phyloP scores from a whole-genome alignment of 164 flowering plant species.

The Houttuynia cordata region DNA sequence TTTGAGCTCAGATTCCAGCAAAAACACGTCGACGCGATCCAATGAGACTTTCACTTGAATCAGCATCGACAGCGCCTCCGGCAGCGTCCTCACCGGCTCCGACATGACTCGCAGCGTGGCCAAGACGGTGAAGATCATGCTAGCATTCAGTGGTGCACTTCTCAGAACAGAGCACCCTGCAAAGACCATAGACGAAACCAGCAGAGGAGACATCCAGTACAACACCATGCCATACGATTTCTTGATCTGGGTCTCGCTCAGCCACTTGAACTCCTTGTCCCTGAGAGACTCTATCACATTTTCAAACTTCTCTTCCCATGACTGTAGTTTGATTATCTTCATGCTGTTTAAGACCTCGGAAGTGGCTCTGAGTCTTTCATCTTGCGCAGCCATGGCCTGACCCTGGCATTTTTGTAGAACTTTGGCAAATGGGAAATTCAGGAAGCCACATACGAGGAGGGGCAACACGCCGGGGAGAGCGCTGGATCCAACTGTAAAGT shows the following conservation, averaged over 20 bases:
- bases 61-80: conserved; percentile 48
- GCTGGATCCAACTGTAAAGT: conserved; percentile 46
- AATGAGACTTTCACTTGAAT: conserved; percentile 74
- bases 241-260: conserved; percentile 29
- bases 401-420: conserved; percentile 40
- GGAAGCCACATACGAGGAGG: conserved; percentile 38
- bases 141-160: conserved; percentile 51
- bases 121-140: conserved; percentile 66
- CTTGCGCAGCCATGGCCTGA: conserved; percentile 55
- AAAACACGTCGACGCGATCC: conserved; percentile 43
- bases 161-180: conserved; percentile 35
- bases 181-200: conserved; percentile 60
- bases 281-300: conserved; percentile 36
- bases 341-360: conserved; percentile 81
- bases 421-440: conserved; percentile 69
- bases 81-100: conserved; percentile 65
- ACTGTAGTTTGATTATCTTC: conserved; percentile 77
- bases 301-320: conserved; percentile 86
- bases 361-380: conserved; percentile 53
- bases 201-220: conserved; percentile 75
- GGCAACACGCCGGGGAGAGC: conserved; percentile 57
- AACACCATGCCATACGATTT: conserved; percentile 32
- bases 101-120: conserved; percentile 48
- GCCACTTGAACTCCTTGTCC: conserved; percentile 52
- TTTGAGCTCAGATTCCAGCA: conserved; percentile 61